Evolutionary conservation across 768 basidiomycete genomes (phyloP).

Genomic region (Zangia roseola): DNA sequence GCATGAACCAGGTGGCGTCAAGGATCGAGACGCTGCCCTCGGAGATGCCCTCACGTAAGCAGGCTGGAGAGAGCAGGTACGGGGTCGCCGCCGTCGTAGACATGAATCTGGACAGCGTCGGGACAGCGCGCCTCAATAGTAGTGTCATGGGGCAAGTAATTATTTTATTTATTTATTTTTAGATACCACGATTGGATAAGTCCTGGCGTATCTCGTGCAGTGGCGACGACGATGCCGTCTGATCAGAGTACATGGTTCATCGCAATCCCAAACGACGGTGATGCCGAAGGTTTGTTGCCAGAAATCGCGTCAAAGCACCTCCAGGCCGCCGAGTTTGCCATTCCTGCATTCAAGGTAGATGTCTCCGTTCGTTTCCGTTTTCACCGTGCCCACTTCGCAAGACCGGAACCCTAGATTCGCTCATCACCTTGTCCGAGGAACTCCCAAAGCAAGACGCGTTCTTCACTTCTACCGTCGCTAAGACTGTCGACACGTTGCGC

Average conservation of each 20-base stretch:
- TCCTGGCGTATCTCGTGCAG: background rate
- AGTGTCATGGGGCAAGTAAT: background rate
- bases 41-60: slow-evolving; percentile 40
- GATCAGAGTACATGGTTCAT: slow-evolving; percentile 96
- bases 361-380: background rate
- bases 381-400: slow-evolving; percentile 31
- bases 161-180: slow-evolving; percentile 21
- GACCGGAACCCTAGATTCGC: slow-evolving; percentile 92
- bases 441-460: slow-evolving; percentile 87
- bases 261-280: slow-evolving; percentile 82
- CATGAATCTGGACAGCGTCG: slow-evolving; percentile 31
- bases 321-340: slow-evolving; percentile 63
- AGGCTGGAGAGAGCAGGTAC: slow-evolving; percentile 51
- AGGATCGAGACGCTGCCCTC: slow-evolving; percentile 41
- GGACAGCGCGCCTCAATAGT: slow-evolving; percentile 6
- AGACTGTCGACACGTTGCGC: slow-evolving; percentile 91
- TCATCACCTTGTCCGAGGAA: slow-evolving; percentile 87
- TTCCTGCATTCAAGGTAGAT: slow-evolving; percentile 89
- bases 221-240: slow-evolving; percentile 73
- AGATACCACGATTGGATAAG: background rate
- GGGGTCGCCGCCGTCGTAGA: slow-evolving; percentile 41
- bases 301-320: slow-evolving; percentile 63
- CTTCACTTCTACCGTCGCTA: slow-evolving; percentile 87
- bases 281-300: slow-evolving; percentile 71
- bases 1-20: slow-evolving; percentile 95